Percentiles rank a stretch among this genome's conserved stretches.
phyloP scores from a whole-genome alignment of 2,329 filamentous ascomycete species.

The Blastomyces gilchristii region DNA sequence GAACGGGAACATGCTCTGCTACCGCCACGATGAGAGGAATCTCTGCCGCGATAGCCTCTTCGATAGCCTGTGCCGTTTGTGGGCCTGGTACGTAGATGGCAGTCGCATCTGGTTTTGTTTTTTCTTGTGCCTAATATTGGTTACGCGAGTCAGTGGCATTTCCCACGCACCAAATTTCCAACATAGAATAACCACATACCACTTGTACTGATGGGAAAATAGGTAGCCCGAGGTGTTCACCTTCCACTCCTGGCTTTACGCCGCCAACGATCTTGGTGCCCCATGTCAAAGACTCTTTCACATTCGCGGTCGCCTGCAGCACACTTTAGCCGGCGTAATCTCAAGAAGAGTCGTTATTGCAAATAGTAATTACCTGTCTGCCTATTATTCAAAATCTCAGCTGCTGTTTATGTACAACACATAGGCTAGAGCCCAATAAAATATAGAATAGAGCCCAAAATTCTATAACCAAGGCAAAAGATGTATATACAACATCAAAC shows the following conservation, averaged over 20 bases:
- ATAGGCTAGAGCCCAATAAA: background rate
- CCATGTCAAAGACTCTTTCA: conserved; percentile 64
- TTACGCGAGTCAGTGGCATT: background rate
- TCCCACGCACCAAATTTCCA: background rate
- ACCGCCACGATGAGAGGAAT: conserved; percentile 69
- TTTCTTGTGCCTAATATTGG: conserved; percentile 50
- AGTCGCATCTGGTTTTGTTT: conserved; percentile 64
- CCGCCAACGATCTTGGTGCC: conserved; percentile 73
- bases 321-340: background rate
- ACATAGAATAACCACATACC: conserved; percentile 24
- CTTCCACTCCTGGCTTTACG: conserved; percentile 59
- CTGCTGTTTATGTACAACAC: background rate
- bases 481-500: background rate
- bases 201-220: conserved; percentile 58
- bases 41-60: conserved; percentile 70
- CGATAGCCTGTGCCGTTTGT: conserved; percentile 61
- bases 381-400: conserved; percentile 19
- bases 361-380: conserved; percentile 25
- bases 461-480: background rate
- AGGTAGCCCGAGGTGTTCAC: conserved; percentile 63
- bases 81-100: conserved; percentile 72
- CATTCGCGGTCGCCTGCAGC: conserved; percentile 58
- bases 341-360: background rate
- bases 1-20: conserved; percentile 67
- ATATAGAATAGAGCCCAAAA: background rate